Percentiles rank a stretch among this genome's conserved stretches.
Conservation (phyloP, 805 yeast genomes). For the Candida andamanensis region DNA sequence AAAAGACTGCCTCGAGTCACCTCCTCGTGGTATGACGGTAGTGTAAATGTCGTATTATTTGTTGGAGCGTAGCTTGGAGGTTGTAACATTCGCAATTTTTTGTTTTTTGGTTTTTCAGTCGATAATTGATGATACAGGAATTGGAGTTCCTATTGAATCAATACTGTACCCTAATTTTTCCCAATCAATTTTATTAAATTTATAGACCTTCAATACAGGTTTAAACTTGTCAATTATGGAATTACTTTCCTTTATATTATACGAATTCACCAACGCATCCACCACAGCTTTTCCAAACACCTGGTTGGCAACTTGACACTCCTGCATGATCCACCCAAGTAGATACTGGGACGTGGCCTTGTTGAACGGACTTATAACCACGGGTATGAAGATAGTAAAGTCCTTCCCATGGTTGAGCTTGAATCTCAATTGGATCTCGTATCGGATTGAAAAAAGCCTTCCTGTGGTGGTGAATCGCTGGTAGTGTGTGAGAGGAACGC, state of each 20-base stretch:
- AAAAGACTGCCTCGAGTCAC: conserved; percentile 24
- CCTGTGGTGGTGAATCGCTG: conserved; percentile 51
- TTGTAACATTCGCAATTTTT: too few species aligned
- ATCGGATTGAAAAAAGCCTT: conserved; percentile 45
- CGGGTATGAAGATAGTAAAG: conserved; percentile 45
- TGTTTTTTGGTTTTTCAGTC: conserved; percentile 6
- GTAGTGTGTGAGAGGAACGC: conserved; percentile 40
- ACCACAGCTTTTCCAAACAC: conserved; percentile 28
- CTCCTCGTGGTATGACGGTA: conserved; percentile 27
- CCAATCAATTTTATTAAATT: conserved; percentile 32
- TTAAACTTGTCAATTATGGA: conserved; percentile 17
- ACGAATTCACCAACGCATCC: conserved; percentile 13
- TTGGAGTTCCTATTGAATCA: conserved; percentile 20
- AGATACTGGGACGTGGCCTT: conserved; percentile 43
- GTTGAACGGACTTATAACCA: conserved; percentile 53
- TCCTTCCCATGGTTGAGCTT: conserved; percentile 47
- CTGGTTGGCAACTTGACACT: conserved; percentile 42
- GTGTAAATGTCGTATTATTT: conserved; percentile 32
- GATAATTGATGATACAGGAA: conserved; percentile 7
- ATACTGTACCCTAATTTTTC: conserved; percentile 33
- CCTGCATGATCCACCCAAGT: conserved; percentile 48
- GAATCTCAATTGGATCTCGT: conserved; percentile 46
- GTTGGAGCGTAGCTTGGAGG: conserved; percentile 48
- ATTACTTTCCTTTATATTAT: conserved; percentile 15
- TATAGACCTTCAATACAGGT: conserved; percentile 25